Percentiles rank a stretch among this genome's conserved stretches.
phyloP scores from a whole-genome alignment of 495 filamentous ascomycete species.

The Aspergillus heteromorphus region DNA sequence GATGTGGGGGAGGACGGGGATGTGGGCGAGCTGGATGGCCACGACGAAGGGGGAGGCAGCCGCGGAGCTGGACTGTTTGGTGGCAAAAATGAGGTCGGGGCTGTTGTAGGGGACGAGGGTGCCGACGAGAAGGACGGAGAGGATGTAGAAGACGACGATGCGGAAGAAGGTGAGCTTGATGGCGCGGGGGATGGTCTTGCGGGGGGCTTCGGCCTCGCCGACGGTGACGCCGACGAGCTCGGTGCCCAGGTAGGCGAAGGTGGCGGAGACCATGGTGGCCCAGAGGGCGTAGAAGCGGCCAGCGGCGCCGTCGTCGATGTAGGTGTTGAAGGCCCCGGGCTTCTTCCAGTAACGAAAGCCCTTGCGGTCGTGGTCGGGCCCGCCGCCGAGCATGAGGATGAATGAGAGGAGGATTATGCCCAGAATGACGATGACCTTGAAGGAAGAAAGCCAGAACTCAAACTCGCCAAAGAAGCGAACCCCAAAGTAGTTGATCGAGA shows the following conservation, averaged over 20 bases:
- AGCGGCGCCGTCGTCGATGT: constrained; percentile 33
- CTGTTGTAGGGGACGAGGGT: constrained; percentile 54
- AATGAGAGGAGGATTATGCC: constrained; percentile 63
- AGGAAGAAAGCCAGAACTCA: constrained; percentile 73
- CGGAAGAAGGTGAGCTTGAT: constrained; percentile 80
- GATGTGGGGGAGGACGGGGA: constrained; percentile 49
- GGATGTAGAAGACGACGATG: constrained; percentile 74
- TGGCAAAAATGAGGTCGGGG: constrained; percentile 49
- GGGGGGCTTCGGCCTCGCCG: constrained; percentile 70
- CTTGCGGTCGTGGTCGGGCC: constrained; percentile 60
- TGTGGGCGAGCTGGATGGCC: constrained; percentile 50
- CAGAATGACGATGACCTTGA: constrained; percentile 70
- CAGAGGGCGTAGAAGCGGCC: constrained; percentile 70
- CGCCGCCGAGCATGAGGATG: constrained; percentile 68
- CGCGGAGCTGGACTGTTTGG: constrained; percentile 34
- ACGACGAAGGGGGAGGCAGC: constrained; percentile 60
- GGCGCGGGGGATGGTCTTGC: constrained; percentile 69
- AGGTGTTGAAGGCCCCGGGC: constrained; percentile 55
- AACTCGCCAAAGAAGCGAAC: constrained; percentile 73
- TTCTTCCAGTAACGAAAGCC: constrained; percentile 78
- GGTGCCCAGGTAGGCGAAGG: constrained; percentile 79
- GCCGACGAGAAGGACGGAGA: constrained; percentile 49
- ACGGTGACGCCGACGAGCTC: constrained; percentile 72
- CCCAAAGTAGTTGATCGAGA: constrained; percentile 52
- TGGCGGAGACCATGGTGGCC: constrained; percentile 70